Evolutionary conservation across 2,329 filamentous ascomycete genomes (phyloP), one percentile per base, ranked within the genome.

Genomic region (Aspergillus terreus): DNA sequence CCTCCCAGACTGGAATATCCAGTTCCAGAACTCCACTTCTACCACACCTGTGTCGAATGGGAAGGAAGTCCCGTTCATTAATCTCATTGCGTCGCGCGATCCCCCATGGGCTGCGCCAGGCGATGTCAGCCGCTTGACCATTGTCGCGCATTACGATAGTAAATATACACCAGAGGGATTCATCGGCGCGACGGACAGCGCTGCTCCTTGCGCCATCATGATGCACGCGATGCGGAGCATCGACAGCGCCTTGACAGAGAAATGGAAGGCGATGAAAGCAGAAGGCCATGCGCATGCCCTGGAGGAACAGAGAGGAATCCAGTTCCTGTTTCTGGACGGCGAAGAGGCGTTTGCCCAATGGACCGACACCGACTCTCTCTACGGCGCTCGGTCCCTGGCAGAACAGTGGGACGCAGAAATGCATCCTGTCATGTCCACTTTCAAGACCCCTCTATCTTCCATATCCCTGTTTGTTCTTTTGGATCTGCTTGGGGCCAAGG

Each of bases 121-220:
- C 1, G 86, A 96, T 59, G 85, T 94, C 2, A 85, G 86, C 40
- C 78, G 91, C 45, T 74, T 97, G 65, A 92, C 90, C 12, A 79
- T 99, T 49, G 94, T 92, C 6, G 94, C 94, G 38, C 94, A 99
- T 68, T 97, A 96, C 69, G 94, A 99, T 64, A 92, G 85, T 67
- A 88, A 95, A 72, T 79, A 87, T 52, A 78, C 77, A 23, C 92
- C 92, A 0, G 75, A 85, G 54, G 92, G 91, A 1, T 99, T 99
- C 68, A 88, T 99, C 52, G 94, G 94, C 0, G 94, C 92, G 0
- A 95, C 84, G 12, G 94, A 99, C 67, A 96, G 90, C 62, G 94
- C 94, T 1, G 94, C 89, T 15, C 92, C 94, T 9, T 97, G 92
- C 70, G 94, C 94, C 0, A 91, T 97, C 80, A 78, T 99, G 52